These are phyloP conservation scores for Oryza australiensis DNA, from an alignment of 176 grass and related monocot genomes.

Conservation along the genomic window DNA sequence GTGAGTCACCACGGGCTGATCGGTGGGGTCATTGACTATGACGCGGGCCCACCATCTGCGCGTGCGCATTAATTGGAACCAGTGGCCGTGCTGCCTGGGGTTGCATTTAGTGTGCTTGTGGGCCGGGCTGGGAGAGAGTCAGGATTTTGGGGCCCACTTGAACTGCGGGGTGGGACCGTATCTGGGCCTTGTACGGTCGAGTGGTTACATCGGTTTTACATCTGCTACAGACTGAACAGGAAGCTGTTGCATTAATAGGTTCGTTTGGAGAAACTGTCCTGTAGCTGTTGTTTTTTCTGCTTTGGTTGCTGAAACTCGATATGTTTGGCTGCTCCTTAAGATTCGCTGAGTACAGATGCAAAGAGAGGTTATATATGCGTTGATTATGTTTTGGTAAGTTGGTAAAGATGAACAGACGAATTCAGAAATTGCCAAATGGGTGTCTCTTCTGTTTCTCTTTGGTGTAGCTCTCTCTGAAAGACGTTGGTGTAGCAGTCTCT, in stretches of 20 bases:
- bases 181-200: neutral
- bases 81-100: neutral
- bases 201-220: neutral
- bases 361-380: neutral
- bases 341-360: neutral
- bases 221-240: neutral
- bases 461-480: neutral
- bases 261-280: neutral
- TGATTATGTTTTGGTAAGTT: neutral
- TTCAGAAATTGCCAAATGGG: neutral
- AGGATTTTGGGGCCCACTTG: neutral
- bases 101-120: neutral
- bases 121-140: conserved; percentile 5
- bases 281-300: neutral
- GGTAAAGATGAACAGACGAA: neutral
- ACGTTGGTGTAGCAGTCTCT: too few species aligned
- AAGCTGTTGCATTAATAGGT: neutral
- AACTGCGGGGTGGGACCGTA: neutral
- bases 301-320: neutral
- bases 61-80: neutral
- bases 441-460: neutral
- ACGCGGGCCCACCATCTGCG: neutral
- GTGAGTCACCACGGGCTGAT: neutral
- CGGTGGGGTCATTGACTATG: neutral
- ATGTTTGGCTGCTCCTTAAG: neutral